phyloP scores from a whole-genome alignment of 2,329 filamentous ascomycete species.

The Teratosphaeria gauchensis region DNA sequence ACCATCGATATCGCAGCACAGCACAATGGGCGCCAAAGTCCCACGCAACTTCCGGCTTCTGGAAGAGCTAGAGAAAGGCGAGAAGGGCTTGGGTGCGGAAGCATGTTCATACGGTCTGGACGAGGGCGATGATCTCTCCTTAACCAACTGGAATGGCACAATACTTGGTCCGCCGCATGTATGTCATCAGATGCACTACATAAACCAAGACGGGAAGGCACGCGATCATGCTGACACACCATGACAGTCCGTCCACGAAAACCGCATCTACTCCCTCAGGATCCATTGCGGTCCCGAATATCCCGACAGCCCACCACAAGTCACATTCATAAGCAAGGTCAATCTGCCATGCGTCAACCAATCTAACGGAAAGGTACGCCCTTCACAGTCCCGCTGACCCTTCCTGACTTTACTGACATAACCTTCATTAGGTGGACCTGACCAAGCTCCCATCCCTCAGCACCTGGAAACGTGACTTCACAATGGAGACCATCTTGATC shows the following conservation, averaged over 20 bases:
- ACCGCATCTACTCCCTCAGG: constrained; percentile 96
- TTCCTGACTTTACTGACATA: not conserved
- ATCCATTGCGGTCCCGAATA: constrained; percentile 90
- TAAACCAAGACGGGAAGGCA: not conserved
- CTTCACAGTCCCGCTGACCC: not conserved
- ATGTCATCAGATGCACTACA: constrained; percentile 10
- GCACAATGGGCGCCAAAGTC: constrained; percentile 53
- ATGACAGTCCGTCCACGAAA: constrained; percentile 81
- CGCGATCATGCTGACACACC: not conserved
- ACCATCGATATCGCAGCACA: not conserved
- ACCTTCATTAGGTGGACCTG: constrained; percentile 54
- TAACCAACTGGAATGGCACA: constrained; percentile 98
- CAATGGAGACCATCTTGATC: constrained; percentile 88
- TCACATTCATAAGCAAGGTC: constrained; percentile 88
- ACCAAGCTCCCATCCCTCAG: constrained; percentile 73
- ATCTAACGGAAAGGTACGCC: constrained; percentile 59
- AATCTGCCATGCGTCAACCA: constrained; percentile 91
- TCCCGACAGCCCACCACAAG: constrained; percentile 76
- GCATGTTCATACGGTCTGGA: constrained; percentile 95
- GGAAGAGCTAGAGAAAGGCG: constrained; percentile 96
- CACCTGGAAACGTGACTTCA: constrained; percentile 86
- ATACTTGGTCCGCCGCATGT: constrained; percentile 95
- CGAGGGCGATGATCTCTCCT: constrained; percentile 85
- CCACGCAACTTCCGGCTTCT: constrained; percentile 93
- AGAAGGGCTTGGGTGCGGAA: constrained; percentile 93